phyloP scores from a whole-genome alignment of 805 yeast species.

The Cyberlindnera petersonii region DNA sequence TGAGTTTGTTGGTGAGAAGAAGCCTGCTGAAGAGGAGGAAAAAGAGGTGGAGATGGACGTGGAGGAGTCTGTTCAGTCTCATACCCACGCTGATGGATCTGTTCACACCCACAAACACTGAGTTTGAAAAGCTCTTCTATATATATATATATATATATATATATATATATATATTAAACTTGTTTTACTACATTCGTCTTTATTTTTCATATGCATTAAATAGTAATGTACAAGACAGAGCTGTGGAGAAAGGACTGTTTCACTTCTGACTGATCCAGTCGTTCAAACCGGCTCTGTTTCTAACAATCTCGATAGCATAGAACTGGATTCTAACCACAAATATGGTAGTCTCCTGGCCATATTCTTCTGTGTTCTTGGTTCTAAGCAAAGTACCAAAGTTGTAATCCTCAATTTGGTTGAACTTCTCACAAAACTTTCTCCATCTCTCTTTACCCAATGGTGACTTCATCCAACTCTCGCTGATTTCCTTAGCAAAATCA shows the following conservation, averaged over 20 bases:
- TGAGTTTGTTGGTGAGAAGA: slow-evolving; percentile 36
- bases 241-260: neutral
- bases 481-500: slow-evolving; percentile 50
- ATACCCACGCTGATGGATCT: slow-evolving; percentile 27
- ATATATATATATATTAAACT: neutral
- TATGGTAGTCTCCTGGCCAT: slow-evolving; percentile 77
- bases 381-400: slow-evolving; percentile 94
- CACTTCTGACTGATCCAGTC: slow-evolving; percentile 68
- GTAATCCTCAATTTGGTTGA: slow-evolving; percentile 85
- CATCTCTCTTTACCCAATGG: slow-evolving; percentile 79
- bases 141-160: neutral
- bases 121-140: neutral
- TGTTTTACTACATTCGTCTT: neutral
- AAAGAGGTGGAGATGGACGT: slow-evolving; percentile 11
- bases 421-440: slow-evolving; percentile 81
- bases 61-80: slow-evolving; percentile 18
- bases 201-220: neutral
- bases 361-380: slow-evolving; percentile 65
- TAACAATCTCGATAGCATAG: slow-evolving; percentile 88
- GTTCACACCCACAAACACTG: slow-evolving; percentile 27
- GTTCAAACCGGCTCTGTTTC: slow-evolving; percentile 86
- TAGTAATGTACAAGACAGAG: neutral
- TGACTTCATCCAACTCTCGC: slow-evolving; percentile 81
- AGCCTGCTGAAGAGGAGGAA: slow-evolving; percentile 25
- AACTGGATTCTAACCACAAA: slow-evolving; percentile 93